These are phyloP conservation scores for Ophiostoma montium DNA, from an alignment of 2,329 filamentous ascomycete genomes.

Conservation along the genomic window DNA sequence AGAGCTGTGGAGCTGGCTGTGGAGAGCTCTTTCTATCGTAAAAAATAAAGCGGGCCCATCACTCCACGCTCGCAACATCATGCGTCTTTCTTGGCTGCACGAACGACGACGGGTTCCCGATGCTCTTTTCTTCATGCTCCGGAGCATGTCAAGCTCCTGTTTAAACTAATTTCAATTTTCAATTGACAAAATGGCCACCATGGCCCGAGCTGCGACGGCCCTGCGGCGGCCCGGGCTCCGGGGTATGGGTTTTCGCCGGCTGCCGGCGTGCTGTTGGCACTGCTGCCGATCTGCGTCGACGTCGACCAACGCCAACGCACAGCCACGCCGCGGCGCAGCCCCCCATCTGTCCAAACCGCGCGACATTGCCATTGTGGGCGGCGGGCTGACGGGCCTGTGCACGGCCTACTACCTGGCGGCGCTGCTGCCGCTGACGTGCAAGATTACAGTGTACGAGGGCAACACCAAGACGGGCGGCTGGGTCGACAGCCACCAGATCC, in stretches of 20 bases:
- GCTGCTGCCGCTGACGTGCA: constrained; percentile 46
- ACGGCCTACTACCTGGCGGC: constrained; percentile 63
- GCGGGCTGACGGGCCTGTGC: constrained; percentile 69
- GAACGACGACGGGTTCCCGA: no score
- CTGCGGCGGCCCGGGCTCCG: neutral
- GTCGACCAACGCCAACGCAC: neutral
- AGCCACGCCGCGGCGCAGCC: neutral
- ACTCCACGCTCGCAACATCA: no score
- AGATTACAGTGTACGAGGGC: constrained; percentile 72
- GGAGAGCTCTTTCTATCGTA: no score
- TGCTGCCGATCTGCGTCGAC: neutral
- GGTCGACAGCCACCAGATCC: constrained; percentile 46
- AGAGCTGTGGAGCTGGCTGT: no score
- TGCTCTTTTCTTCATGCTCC: no score
- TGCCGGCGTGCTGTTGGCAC: neutral
- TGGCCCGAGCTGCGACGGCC: neutral
- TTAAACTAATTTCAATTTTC: no score
- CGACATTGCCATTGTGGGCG: constrained; percentile 55
- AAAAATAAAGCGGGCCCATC: no score
- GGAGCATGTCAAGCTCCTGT: neutral
- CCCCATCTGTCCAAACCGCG: neutral
- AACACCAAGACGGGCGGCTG: constrained; percentile 63
- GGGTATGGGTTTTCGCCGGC: neutral
- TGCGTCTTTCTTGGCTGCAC: no score
- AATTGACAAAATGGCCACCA: neutral